Conservation (phyloP, 73 alveolate species). For the Uronychia binucleata region DNA sequence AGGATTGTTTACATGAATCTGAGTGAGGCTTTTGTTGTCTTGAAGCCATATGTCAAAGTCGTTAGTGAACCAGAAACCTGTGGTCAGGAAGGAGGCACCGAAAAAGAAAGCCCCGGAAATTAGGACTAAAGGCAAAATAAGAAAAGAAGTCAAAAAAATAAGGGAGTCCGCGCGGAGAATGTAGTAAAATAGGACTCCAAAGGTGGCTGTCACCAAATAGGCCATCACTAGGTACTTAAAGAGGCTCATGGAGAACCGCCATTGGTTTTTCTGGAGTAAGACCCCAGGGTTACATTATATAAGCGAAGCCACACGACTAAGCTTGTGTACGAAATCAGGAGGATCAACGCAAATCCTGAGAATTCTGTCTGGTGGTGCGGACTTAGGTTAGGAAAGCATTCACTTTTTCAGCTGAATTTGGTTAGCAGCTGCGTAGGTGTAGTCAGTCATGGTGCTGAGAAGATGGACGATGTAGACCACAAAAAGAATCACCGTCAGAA, state of each 20-base stretch:
- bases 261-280: not conserved
- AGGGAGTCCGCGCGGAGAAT: not conserved
- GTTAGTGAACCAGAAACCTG: not conserved
- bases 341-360: not conserved
- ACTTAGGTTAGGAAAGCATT: not conserved
- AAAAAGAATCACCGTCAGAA: not conserved
- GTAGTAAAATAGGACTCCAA: not conserved
- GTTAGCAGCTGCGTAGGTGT: not conserved
- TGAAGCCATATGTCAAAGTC: not conserved
- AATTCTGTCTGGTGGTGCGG: not conserved
- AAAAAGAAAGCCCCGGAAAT: not conserved
- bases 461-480: not conserved
- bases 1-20: not conserved
- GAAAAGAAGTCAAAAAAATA: not conserved
- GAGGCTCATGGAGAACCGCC: not conserved
- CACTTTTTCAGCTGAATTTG: not conserved
- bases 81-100: not conserved
- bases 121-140: not conserved
- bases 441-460: not conserved
- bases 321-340: slow-evolving; percentile 4
- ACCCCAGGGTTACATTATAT: not conserved
- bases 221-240: not conserved
- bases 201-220: not conserved
- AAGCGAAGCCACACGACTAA: not conserved
- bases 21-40: too few species aligned